Conservation (phyloP, 345 rosid species). For the Eucalyptus paniculata region DNA sequence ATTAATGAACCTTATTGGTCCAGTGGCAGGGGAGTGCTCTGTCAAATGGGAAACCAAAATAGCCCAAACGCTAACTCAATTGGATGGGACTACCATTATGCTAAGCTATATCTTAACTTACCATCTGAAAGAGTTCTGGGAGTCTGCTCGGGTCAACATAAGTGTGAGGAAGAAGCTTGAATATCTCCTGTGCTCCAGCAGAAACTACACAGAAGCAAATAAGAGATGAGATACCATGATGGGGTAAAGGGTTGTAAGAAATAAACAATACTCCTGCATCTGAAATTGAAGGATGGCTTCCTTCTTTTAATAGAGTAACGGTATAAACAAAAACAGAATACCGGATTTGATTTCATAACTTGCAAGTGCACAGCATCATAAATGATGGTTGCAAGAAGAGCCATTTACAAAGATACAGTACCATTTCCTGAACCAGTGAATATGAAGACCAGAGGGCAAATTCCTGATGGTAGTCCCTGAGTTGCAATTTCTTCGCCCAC, state of each 20-base stretch:
- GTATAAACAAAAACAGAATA: background rate
- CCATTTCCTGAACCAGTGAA: slow-evolving; percentile 80
- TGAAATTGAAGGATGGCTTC: background rate
- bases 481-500: slow-evolving; percentile 81
- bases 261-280: background rate
- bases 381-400: background rate
- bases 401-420: background rate
- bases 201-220: slow-evolving; percentile 32
- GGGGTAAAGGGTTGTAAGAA: background rate
- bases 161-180: slow-evolving; percentile 90
- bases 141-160: slow-evolving; percentile 70
- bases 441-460: slow-evolving; percentile 71
- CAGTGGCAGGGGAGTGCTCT: background rate
- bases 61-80: background rate
- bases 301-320: background rate
- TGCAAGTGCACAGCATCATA: background rate
- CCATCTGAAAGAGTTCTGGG: slow-evolving; percentile 57
- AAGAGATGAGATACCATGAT: background rate
- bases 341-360: background rate
- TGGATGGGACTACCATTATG: background rate
- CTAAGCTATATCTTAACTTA: background rate
- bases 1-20: background rate
- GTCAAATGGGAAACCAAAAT: background rate
- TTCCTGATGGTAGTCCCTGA: slow-evolving; percentile 65
- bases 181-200: slow-evolving; percentile 84